Conservation (phyloP, 2,329 filamentous ascomycete species). For the Aspergillus novoparasiticus region DNA sequence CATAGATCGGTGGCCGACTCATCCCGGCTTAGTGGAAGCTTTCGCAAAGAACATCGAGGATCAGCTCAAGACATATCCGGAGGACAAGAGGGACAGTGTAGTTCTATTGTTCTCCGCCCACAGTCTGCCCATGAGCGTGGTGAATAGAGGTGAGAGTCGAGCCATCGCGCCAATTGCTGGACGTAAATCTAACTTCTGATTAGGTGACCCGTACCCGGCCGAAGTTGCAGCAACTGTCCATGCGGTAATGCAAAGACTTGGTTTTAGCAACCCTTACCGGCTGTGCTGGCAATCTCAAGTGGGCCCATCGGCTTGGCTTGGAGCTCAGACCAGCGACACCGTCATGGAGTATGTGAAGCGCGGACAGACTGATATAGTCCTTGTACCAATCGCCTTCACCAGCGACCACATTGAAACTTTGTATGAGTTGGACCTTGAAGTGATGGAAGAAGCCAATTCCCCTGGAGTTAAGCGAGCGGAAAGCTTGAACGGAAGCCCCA, state of each 20-base stretch:
- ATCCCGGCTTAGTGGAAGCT: conserved; percentile 84
- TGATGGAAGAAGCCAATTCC: conserved; percentile 80
- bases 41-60: conserved; percentile 91
- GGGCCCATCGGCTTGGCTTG: conserved; percentile 91
- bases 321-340: conserved; percentile 86
- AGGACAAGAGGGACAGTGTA: conserved; percentile 75
- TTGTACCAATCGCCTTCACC: conserved; percentile 96
- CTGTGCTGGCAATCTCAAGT: conserved; percentile 98
- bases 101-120: conserved; percentile 93
- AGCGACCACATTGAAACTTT: conserved; percentile 99
- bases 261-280: conserved; percentile 86
- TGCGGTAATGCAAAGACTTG: conserved; percentile 90
- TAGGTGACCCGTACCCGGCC: conserved; percentile 88
- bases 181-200: conserved; percentile 5
- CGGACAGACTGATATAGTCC: conserved; percentile 84
- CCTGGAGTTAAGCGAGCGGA: conserved; percentile 86
- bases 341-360: conserved; percentile 88
- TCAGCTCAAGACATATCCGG: conserved; percentile 79
- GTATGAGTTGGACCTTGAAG: conserved; percentile 90
- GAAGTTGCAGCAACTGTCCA: conserved; percentile 96
- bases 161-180: neutral
- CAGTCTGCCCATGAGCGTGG: conserved; percentile 94
- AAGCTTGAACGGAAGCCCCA: conserved; percentile 84
- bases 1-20: conserved; percentile 96
- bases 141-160: conserved; percentile 72